phyloP scores from a whole-genome alignment of 768 basidiomycete genomes.

The Leucocoprinus leucothites region DNA sequence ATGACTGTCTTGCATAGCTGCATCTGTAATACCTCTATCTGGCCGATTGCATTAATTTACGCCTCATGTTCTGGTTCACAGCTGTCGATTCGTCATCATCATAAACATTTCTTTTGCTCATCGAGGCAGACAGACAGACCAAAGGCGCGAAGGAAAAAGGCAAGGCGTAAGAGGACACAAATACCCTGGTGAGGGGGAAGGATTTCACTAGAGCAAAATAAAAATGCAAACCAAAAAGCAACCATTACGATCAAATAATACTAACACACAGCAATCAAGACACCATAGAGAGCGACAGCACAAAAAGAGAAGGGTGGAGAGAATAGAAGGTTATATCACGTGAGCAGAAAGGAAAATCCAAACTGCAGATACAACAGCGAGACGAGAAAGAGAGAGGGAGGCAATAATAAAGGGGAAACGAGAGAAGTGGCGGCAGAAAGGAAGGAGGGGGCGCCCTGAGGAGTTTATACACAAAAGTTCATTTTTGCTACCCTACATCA shows the following conservation, averaged over 20 bases:
- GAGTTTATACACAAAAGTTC: not conserved
- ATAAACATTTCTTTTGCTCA: conserved; percentile 14
- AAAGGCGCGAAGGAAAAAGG: conserved; percentile 20
- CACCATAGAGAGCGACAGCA: conserved; percentile 5
- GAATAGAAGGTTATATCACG: not conserved
- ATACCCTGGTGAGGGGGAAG: not conserved
- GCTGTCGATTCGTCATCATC: conserved; percentile 9
- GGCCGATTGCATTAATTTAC: not conserved
- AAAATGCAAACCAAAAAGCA: conserved; percentile 19
- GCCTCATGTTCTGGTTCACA: not conserved
- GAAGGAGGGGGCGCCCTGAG: not conserved
- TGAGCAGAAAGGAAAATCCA: not conserved
- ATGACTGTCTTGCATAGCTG: conserved; percentile 21
- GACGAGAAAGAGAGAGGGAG: not conserved
- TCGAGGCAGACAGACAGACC: conserved; percentile 15
- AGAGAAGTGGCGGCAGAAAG: not conserved
- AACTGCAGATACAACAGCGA: not conserved
- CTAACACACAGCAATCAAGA: conserved; percentile 14
- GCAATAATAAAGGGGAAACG: conserved; percentile 15
- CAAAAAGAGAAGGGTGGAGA: not conserved
- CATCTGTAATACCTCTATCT: conserved; percentile 7
- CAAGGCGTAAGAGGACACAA: conserved; percentile 14
- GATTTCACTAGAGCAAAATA: conserved; percentile 13
- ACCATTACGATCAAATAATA: conserved; percentile 19
- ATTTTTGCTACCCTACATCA: conserved; percentile 48